phyloP scores from a whole-genome alignment of 306 rosid species.

The Rosa lucieae region DNA sequence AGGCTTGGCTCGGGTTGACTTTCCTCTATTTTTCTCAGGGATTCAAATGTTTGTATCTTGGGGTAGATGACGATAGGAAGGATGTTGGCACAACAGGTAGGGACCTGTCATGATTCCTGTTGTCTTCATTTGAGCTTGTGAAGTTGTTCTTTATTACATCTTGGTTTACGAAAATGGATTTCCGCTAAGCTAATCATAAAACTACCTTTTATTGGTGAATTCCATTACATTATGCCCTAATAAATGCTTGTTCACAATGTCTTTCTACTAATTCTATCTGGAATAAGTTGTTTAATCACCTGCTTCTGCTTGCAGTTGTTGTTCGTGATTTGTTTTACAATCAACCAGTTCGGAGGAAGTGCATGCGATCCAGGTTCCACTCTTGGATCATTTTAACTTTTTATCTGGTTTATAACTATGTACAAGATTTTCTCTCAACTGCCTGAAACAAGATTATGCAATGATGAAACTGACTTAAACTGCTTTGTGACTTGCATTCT shows the following conservation, averaged over 20 bases:
- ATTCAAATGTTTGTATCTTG: conserved; percentile 80
- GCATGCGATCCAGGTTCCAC: conserved; percentile 75
- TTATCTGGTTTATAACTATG: neutral
- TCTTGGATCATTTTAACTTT: neutral
- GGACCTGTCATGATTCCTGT: neutral
- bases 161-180: neutral
- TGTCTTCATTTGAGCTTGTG: conserved; percentile 2
- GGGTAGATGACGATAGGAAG: conserved; percentile 77
- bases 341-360: conserved; percentile 93
- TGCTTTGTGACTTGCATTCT: conserved; percentile 30
- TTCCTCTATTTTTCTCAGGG: conserved; percentile 54
- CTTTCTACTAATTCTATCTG: neutral
- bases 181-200: neutral
- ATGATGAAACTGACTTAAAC: conserved; percentile 39
- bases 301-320: conserved; percentile 50
- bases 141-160: neutral
- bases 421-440: conserved; percentile 15
- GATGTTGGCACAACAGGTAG: conserved; percentile 87
- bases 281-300: conserved; percentile 22
- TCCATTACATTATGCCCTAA: neutral
- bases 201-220: neutral
- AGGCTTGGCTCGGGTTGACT: conserved; percentile 26
- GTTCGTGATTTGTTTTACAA: conserved; percentile 92
- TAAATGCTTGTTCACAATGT: neutral
- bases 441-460: conserved; percentile 30